Evolutionary conservation across 2,329 filamentous ascomycete species (phyloP).

Genomic region (Diplodia scrobiculata): DNA sequence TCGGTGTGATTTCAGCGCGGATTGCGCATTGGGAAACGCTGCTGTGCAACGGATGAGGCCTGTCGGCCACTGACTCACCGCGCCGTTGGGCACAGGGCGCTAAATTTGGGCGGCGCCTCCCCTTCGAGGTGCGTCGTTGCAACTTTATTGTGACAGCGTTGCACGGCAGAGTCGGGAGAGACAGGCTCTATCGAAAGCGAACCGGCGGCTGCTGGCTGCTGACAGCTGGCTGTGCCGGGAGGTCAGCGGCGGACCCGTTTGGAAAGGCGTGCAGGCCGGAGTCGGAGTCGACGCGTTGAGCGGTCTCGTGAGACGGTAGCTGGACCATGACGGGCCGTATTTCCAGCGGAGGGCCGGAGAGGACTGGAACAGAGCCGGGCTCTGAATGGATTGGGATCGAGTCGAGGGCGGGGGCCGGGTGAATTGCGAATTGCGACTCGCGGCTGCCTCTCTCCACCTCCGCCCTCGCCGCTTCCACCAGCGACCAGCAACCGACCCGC

Average conservation of each 20-base stretch:
- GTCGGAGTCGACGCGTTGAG: neutral
- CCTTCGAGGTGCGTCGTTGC: conserved; percentile 13
- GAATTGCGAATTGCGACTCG: neutral
- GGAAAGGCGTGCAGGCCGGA: neutral
- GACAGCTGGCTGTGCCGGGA: neutral
- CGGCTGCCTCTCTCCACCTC: conserved; percentile 1
- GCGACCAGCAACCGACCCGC: neutral
- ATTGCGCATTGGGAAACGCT: neutral
- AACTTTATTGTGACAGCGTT: conserved; percentile 21
- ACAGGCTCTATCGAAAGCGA: too few relatives aligned
- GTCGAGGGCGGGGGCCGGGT: neutral
- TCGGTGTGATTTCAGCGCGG: conserved; percentile 11
- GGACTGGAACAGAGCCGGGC: conserved; percentile 6
- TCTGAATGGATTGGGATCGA: neutral
- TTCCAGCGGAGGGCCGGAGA: neutral
- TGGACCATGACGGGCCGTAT: neutral
- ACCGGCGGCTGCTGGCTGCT: neutral
- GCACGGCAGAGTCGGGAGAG: conserved; percentile 12
- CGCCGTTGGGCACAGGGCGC: neutral
- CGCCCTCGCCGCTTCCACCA: neutral
- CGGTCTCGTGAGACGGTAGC: conserved; percentile 2
- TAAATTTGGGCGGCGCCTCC: conserved; percentile 22
- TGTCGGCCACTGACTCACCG: neutral
- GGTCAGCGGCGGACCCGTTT: too few relatives aligned
- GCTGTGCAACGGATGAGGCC: neutral